Evolutionary conservation across 441 rosid species (phyloP).

Genomic region (Gossypium schwendimanii): DNA sequence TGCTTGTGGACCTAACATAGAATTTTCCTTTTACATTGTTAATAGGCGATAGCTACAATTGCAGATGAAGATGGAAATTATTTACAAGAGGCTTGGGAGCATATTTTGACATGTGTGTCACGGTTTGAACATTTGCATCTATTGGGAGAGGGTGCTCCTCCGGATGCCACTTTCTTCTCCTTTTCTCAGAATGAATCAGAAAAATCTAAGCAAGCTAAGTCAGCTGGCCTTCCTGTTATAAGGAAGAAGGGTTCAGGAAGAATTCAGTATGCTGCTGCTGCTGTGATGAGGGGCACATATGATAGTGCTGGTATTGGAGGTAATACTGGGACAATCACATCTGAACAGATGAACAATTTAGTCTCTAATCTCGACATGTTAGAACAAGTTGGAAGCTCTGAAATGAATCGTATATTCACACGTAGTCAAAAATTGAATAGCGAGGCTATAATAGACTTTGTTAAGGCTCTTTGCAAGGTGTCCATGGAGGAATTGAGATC

Average conservation of each 20-base stretch:
- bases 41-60: conserved; percentile 77
- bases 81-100: conserved; percentile 99
- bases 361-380: conserved; percentile 89
- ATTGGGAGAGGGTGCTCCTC: conserved; percentile 99
- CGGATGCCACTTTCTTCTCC: conserved; percentile 91
- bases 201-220: conserved; percentile 68
- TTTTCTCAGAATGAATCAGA: conserved; percentile 75
- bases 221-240: conserved; percentile 76
- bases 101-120: conserved; percentile 94
- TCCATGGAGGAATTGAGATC: conserved; percentile 94
- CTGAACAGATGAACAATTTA: conserved; percentile 83
- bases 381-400: conserved; percentile 79
- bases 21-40: background rate
- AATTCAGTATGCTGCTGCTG: conserved; percentile 71
- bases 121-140: conserved; percentile 98
- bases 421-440: conserved; percentile 94
- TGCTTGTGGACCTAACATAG: background rate
- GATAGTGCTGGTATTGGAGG: conserved; percentile 87
- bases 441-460: conserved; percentile 95
- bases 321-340: conserved; percentile 61
- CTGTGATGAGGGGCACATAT: conserved; percentile 92
- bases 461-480: conserved; percentile 98
- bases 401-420: conserved; percentile 91
- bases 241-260: conserved; percentile 90
- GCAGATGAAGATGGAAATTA: conserved; percentile 99